phyloP scores from a whole-genome alignment of 1,284 basidiomycete genomes.

The Pterula multifida region DNA sequence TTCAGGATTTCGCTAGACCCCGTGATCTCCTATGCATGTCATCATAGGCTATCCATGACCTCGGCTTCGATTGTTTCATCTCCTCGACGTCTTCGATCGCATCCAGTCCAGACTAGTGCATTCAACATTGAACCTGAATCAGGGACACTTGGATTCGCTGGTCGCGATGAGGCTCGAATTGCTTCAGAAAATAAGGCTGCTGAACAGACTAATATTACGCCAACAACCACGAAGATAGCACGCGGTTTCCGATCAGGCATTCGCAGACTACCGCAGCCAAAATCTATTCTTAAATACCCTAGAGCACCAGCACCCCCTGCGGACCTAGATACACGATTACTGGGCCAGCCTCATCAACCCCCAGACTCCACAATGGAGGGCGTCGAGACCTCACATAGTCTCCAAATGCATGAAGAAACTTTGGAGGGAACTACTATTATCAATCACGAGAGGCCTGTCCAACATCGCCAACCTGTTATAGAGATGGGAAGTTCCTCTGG shows the following conservation, averaged over 20 bases:
- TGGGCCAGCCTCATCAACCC: background rate
- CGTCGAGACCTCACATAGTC: background rate
- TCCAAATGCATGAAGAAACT: background rate
- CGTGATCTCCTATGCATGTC: too few relatives aligned
- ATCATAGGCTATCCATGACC: background rate
- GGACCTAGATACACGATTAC: background rate
- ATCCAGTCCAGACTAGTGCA: background rate
- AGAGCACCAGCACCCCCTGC: background rate
- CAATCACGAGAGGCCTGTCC: background rate
- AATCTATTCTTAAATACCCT: background rate
- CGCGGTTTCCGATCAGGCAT: background rate
- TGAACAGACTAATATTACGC: background rate
- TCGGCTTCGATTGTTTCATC: background rate
- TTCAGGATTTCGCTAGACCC: too few relatives aligned
- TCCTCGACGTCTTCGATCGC: background rate
- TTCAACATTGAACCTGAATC: background rate
- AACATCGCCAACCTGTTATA: background rate
- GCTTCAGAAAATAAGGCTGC: background rate
- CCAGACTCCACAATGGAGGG: background rate
- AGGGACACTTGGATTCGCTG: background rate
- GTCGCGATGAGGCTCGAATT: background rate
- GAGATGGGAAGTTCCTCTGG: background rate
- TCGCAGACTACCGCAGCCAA: background rate
- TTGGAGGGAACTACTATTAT: background rate
- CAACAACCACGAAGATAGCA: constrained; percentile 1